Conservation (phyloP, 352 stramenopile genomes). For the Globisporangium ultimum region DNA sequence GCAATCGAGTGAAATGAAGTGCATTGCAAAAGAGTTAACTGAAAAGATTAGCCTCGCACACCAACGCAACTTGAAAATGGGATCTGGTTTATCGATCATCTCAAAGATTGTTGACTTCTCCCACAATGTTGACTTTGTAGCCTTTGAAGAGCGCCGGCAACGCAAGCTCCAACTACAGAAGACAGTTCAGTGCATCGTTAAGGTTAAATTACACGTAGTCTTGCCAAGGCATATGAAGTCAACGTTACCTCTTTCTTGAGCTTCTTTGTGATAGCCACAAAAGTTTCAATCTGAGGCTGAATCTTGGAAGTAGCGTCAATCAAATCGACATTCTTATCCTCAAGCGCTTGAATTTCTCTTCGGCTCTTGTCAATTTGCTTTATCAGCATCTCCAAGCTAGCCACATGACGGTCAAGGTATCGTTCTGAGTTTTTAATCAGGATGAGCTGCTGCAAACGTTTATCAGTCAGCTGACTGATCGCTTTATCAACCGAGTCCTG, state of each 20-base stretch:
- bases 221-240: too few species aligned
- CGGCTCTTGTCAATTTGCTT: slow-evolving; percentile 71
- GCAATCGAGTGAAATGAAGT: background rate
- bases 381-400: slow-evolving; percentile 63
- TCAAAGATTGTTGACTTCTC: slow-evolving; percentile 74
- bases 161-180: slow-evolving; percentile 45
- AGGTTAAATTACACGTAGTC: background rate
- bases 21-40: background rate
- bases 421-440: slow-evolving; percentile 73
- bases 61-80: background rate
- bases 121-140: slow-evolving; percentile 80
- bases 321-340: slow-evolving; percentile 75
- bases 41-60: background rate
- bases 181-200: background rate
- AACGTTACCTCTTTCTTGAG: slow-evolving; percentile 60
- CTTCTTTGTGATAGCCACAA: slow-evolving; percentile 53
- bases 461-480: slow-evolving; percentile 51
- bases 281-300: slow-evolving; percentile 52
- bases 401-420: slow-evolving; percentile 70
- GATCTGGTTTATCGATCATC: background rate
- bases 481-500: slow-evolving; percentile 35
- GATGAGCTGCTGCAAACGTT: slow-evolving; percentile 70
- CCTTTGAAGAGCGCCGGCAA: slow-evolving; percentile 71
- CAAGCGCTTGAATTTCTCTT: slow-evolving; percentile 55
- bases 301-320: slow-evolving; percentile 48